phyloP scores from a whole-genome alignment of 306 rosid species.

The Ziziphus jujuba region DNA sequence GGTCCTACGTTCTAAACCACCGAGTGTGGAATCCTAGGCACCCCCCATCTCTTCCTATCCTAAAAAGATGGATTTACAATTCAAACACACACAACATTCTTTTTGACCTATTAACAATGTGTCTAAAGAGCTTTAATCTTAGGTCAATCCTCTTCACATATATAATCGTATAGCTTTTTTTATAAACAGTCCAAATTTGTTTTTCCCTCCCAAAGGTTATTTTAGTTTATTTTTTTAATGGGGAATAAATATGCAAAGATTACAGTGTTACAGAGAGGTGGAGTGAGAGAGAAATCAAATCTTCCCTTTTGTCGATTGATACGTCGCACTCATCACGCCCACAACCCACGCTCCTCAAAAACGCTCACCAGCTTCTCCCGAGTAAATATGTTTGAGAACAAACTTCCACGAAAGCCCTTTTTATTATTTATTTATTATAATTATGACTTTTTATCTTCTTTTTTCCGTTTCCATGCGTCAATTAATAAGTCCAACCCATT shows the following conservation, averaged over 20 bases:
- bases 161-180: neutral
- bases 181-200: no score
- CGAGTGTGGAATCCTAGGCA: constrained; percentile 64
- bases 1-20: constrained; percentile 59
- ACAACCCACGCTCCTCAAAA: constrained; percentile 41
- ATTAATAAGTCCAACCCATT: constrained; percentile 52
- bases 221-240: neutral
- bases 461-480: constrained; percentile 7
- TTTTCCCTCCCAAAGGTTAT: neutral
- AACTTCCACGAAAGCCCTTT: constrained; percentile 47
- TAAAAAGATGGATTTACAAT: neutral
- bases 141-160: constrained; percentile 39
- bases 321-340: constrained; percentile 98
- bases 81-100: neutral
- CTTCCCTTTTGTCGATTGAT: constrained; percentile 78
- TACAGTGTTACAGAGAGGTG: no score
- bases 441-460: constrained; percentile 28
- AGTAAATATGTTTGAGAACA: constrained; percentile 32
- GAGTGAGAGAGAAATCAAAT: constrained; percentile 35
- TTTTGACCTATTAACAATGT: constrained; percentile 34
- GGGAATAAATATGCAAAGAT: neutral
- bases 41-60: neutral
- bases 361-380: constrained; percentile 25
- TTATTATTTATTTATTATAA: no score
- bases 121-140: constrained; percentile 15